Conservation (phyloP, 2,329 filamentous ascomycete genomes). For the Helotiales sp. region DNA sequence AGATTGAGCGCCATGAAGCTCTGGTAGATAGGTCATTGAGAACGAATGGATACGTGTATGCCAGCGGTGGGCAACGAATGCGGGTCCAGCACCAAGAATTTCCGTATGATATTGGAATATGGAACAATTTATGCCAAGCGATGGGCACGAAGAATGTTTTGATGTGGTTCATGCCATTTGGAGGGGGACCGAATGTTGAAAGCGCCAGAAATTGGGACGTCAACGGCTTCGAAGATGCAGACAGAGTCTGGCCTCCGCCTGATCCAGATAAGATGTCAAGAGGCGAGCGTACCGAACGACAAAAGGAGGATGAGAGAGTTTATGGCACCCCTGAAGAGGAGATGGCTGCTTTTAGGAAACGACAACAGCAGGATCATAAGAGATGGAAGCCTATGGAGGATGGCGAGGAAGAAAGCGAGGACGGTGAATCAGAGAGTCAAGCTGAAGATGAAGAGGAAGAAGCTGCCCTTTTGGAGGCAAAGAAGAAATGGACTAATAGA, state of each 20-base stretch:
- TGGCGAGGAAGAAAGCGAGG: conserved; percentile 33
- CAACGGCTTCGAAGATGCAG: conserved; percentile 75
- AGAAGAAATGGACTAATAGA: conserved; percentile 68
- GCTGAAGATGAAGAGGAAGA: conserved; percentile 41
- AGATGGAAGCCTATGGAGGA: conserved; percentile 41
- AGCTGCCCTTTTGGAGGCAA: conserved; percentile 53
- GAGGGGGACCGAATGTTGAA: conserved; percentile 52
- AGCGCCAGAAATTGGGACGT: conserved; percentile 64
- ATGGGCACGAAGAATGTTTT: conserved; percentile 73
- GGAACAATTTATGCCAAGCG: conserved; percentile 72
- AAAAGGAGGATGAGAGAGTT: conserved; percentile 19
- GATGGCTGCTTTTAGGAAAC: conserved; percentile 53
- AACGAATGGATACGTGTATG: conserved; percentile 46
- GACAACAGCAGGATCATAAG: conserved; percentile 56
- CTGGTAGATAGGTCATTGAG: conserved; percentile 54
- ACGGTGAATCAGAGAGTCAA: conserved; percentile 40
- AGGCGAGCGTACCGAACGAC: conserved; percentile 14
- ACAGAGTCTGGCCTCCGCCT: conserved; percentile 65
- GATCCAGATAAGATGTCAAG: conserved; percentile 63
- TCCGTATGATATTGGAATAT: conserved; percentile 81
- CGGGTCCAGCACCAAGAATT: conserved; percentile 72
- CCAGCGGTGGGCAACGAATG: conserved; percentile 55
- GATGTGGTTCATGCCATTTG: conserved; percentile 72
- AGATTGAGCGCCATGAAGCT: conserved; percentile 66
- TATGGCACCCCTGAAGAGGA: conserved; percentile 45